A percentile compares a stretch with the other conserved stretches of the same genome.
These are phyloP conservation scores for Penicillium malachiteum DNA, from an alignment of 495 filamentous ascomycete species.

Conservation along the genomic window DNA sequence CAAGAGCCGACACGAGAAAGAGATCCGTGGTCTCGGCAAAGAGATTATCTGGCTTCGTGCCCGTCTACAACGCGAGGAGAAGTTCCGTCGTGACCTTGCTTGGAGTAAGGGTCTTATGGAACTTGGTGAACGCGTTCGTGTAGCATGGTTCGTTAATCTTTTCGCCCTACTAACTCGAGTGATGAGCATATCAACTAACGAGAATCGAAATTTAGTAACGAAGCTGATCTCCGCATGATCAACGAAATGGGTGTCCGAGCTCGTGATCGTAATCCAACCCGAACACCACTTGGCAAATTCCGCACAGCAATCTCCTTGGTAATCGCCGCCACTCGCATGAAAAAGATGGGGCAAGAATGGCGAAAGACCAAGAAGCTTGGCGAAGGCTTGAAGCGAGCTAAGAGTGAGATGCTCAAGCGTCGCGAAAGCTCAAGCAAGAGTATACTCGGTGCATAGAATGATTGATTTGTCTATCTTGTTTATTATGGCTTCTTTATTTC, in stretches of 20 bases:
- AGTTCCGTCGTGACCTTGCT: conserved; percentile 71
- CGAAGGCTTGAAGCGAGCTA: conserved; percentile 46
- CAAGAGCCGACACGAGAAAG: conserved; percentile 66
- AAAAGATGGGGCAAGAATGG: conserved; percentile 53
- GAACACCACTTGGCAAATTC: conserved; percentile 44
- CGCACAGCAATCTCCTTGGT: conserved; percentile 52
- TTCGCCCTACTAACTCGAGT: conserved; percentile 9
- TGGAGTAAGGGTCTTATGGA: conserved; percentile 83
- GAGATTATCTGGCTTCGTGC: conserved; percentile 89
- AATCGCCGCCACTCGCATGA: conserved; percentile 56
- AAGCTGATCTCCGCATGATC: conserved; percentile 83
- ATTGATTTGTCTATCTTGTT: conserved; percentile 11
- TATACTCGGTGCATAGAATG: conserved; percentile 14
- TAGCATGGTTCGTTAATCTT: conserved; percentile 71
- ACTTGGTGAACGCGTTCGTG: conserved; percentile 68
- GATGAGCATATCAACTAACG: conserved; percentile 14
- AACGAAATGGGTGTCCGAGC: conserved; percentile 69
- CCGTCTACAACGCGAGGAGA: conserved; percentile 72
- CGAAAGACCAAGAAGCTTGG: conserved; percentile 44
- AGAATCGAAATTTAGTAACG: conserved; percentile 63
- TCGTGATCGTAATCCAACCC: conserved; percentile 28
- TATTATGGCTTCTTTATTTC: conserved; percentile 15
- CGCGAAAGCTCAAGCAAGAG: conserved; percentile 36
- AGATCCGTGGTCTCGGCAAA: conserved; percentile 78
- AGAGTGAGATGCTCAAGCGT: conserved; percentile 43